Conservation (phyloP, 148 eudicot species). For the Vaccinium myrtillus region DNA sequence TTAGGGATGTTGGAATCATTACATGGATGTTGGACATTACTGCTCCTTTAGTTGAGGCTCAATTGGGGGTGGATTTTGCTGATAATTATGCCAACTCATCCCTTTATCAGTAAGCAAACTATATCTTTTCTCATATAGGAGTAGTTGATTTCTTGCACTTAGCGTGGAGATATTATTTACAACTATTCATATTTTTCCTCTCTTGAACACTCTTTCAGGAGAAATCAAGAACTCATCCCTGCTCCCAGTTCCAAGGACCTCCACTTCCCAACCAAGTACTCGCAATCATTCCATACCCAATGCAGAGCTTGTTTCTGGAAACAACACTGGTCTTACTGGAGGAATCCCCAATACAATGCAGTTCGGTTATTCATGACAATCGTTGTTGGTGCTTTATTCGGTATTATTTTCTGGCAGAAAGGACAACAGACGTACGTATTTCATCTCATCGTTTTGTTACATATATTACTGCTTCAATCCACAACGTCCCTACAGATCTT, state of each 20-base stretch:
- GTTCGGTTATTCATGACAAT: slow-evolving; percentile 44
- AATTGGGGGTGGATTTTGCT: slow-evolving; percentile 52
- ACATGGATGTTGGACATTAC: slow-evolving; percentile 83
- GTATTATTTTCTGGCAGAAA: slow-evolving; percentile 48
- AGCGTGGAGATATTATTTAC: neutral
- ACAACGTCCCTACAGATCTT: too few species aligned
- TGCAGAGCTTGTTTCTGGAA: slow-evolving; percentile 60
- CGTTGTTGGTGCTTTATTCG: slow-evolving; percentile 40
- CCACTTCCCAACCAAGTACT: slow-evolving; percentile 38
- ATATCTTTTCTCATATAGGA: neutral
- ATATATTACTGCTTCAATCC: neutral
- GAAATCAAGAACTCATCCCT: slow-evolving; percentile 42
- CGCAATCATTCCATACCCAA: slow-evolving; percentile 41
- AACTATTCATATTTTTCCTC: neutral
- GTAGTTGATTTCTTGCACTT: neutral
- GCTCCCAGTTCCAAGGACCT: slow-evolving; percentile 44
- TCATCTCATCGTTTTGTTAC: neutral
- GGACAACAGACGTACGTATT: slow-evolving; percentile 37
- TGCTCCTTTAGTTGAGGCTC: slow-evolving; percentile 42
- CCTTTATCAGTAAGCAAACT: slow-evolving; percentile 45
- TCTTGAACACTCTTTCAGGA: slow-evolving; percentile 26
- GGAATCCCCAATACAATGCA: slow-evolving; percentile 47
- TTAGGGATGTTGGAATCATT: too few species aligned
- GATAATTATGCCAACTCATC: slow-evolving; percentile 48
- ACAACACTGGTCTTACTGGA: slow-evolving; percentile 51